Evolutionary conservation across 495 filamentous ascomycete species (phyloP).

Genomic region (Talaromyces trachyspermus): DNA sequence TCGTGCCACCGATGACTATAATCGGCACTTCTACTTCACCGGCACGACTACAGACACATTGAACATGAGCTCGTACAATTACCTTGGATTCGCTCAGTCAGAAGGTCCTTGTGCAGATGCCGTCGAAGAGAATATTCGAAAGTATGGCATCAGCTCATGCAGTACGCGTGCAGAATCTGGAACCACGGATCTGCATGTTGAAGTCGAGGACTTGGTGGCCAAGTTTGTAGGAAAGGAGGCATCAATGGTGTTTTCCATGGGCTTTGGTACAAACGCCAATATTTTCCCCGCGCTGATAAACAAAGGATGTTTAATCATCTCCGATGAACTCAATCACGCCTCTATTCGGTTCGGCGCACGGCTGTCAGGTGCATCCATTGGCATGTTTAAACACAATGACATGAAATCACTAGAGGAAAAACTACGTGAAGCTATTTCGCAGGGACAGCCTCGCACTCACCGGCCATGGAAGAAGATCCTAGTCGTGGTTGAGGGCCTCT

Average conservation of each 20-base stretch:
- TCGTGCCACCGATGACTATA: constrained; percentile 79
- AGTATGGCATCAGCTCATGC: constrained; percentile 71
- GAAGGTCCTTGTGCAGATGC: constrained; percentile 94
- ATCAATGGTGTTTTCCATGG: constrained; percentile 98
- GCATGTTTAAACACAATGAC: constrained; percentile 96
- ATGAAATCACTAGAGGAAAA: constrained; percentile 77
- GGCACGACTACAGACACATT: constrained; percentile 92
- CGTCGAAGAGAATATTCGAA: constrained; percentile 75
- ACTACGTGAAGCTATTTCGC: constrained; percentile 85
- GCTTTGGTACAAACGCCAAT: constrained; percentile 88
- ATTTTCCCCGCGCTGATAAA: constrained; percentile 84
- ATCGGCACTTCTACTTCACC: constrained; percentile 75
- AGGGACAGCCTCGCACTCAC: constrained; percentile 93
- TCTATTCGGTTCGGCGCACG: constrained; percentile 94
- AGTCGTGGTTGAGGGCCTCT: constrained; percentile 91
- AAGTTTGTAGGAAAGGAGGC: constrained; percentile 88
- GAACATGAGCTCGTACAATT: constrained; percentile 99
- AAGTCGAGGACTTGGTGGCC: constrained; percentile 85
- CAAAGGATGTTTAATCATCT: constrained; percentile 88
- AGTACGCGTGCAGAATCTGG: constrained; percentile 80
- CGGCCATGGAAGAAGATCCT: constrained; percentile 98
- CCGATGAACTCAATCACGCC: constrained; percentile 94
- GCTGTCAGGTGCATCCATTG: constrained; percentile 87
- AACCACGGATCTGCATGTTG: constrained; percentile 76
- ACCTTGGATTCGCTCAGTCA: constrained; percentile 96